Evolutionary conservation across 2,329 filamentous ascomycete species (phyloP), one percentile per base, ranked within the genome.

Genomic region (Chrysosporium keratinophilum): DNA sequence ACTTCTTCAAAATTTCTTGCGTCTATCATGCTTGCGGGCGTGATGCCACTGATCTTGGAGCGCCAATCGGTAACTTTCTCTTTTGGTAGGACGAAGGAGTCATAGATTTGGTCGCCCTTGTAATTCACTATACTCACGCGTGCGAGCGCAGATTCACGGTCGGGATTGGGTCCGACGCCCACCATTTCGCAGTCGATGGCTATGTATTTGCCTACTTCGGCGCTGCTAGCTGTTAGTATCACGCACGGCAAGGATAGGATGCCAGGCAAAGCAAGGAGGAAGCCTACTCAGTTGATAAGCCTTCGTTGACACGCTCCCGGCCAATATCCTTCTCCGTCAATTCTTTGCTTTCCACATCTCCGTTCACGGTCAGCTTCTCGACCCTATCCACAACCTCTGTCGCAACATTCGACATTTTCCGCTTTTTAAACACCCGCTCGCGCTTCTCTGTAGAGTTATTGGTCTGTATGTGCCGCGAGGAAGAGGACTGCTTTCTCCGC

Each of bases 171-270:
- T 0, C 80, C 79, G 0, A 94, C 81, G 46, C 91, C 93, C 23
- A 98, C 93, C 93, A 98, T 98, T 72, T 98, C 93, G 69, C 93
- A 98, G 73, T 98, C 93, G 45, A 98, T 81, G 17, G 87, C 86
- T 41, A 98, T 74, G 67, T 95, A 98, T 76, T 93, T 95, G 50
- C 91, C 93, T 17, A 90, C 74, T 51, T 88, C 80, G 35, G 85
- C 71, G 5, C 77, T 80, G 20, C 74, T 68, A 37, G 28, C 33
- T 17, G 34, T 50, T 41, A 54, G 34, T 51, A 50, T 39, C n/a
- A 37, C 19, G 19, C 35, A 39, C 6, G 4, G 40, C 7, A 5
- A 17, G 41, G 17, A 47, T 20, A 17, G n/a, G 7, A 44, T 19
- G 15, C 19, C 17, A 53, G 41, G 31, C 46, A 61, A 47, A 41